A percentile compares a stretch with the other conserved stretches of the same genome.
These are phyloP conservation scores for Clitopilus hobsonii DNA, from an alignment of 768 basidiomycete genomes.

Conservation along the genomic window DNA sequence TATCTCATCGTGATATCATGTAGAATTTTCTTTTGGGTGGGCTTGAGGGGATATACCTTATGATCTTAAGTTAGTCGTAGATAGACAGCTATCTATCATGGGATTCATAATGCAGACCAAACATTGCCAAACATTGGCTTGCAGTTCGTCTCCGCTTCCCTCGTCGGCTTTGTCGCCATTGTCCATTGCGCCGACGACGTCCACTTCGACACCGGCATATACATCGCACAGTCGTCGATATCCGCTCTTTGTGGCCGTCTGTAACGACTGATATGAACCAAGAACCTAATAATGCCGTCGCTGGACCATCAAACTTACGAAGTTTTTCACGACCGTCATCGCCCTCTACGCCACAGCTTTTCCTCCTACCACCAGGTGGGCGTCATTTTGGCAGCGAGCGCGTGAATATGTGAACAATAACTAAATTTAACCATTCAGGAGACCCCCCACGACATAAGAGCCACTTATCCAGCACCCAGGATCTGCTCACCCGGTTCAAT, in stretches of 20 bases:
- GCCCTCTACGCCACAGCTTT: slow-evolving; percentile 23
- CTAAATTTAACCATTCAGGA: slow-evolving; percentile 17
- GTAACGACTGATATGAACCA: slow-evolving; percentile 28
- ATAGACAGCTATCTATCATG: background rate
- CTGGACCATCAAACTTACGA: slow-evolving; percentile 51
- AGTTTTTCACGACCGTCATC: slow-evolving; percentile 24
- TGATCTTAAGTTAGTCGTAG: background rate
- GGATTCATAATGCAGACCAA: background rate
- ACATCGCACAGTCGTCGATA: background rate
- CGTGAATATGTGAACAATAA: background rate
- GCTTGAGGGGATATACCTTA: background rate
- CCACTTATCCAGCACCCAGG: slow-evolving; percentile 70
- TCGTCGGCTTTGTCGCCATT: slow-evolving; percentile 14
- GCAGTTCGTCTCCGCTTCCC: slow-evolving; percentile 14
- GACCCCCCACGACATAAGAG: slow-evolving; percentile 35
- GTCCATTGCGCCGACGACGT: slow-evolving; percentile 12
- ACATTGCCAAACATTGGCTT: slow-evolving; percentile 10
- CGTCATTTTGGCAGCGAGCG: slow-evolving; percentile 9
- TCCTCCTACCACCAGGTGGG: slow-evolving; percentile 38
- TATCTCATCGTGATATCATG: background rate
- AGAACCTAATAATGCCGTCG: slow-evolving; percentile 49
- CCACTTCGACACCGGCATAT: slow-evolving; percentile 1
- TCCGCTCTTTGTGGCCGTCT: background rate
- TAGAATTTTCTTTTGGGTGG: background rate
- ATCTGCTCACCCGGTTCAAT: slow-evolving; percentile 68